Evolutionary conservation across 2,329 filamentous ascomycete genomes (phyloP).

Genomic region (Neofusicoccum ribis): DNA sequence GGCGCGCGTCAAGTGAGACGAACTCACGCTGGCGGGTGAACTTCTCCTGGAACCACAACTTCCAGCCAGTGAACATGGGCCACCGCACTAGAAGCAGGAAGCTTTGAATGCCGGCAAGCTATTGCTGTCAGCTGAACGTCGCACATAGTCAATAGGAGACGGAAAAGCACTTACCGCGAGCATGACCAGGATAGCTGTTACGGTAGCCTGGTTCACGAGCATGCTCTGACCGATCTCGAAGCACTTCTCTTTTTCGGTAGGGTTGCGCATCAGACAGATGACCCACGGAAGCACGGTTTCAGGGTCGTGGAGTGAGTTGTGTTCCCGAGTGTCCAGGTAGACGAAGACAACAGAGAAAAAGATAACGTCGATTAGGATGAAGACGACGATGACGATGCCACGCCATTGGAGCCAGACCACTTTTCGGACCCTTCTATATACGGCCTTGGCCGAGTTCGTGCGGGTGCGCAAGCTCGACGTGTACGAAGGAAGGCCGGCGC

Average conservation of each 20-base stretch:
- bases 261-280: constrained; percentile 62
- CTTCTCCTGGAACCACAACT: constrained; percentile 59
- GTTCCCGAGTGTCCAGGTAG: constrained; percentile 67
- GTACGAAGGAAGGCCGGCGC: constrained; percentile 66
- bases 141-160: not conserved
- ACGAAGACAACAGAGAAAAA: constrained; percentile 94
- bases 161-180: constrained; percentile 63
- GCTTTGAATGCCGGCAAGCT: constrained; percentile 78
- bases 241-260: constrained; percentile 67
- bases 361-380: constrained; percentile 87
- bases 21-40: constrained; percentile 71
- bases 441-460: constrained; percentile 69
- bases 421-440: constrained; percentile 81
- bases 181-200: constrained; percentile 79
- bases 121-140: not conserved
- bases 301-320: constrained; percentile 56
- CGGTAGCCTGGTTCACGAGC: constrained; percentile 72
- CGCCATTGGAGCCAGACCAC: constrained; percentile 93
- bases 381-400: constrained; percentile 82
- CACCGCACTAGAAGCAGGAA: constrained; percentile 77
- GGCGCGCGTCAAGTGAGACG: constrained; percentile 77
- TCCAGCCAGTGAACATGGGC: constrained; percentile 86
- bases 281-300: constrained; percentile 66
- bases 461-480: constrained; percentile 74
- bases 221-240: constrained; percentile 59